Conservation (phyloP, 345 rosid genomes). For the Eucalyptus paniculata region DNA sequence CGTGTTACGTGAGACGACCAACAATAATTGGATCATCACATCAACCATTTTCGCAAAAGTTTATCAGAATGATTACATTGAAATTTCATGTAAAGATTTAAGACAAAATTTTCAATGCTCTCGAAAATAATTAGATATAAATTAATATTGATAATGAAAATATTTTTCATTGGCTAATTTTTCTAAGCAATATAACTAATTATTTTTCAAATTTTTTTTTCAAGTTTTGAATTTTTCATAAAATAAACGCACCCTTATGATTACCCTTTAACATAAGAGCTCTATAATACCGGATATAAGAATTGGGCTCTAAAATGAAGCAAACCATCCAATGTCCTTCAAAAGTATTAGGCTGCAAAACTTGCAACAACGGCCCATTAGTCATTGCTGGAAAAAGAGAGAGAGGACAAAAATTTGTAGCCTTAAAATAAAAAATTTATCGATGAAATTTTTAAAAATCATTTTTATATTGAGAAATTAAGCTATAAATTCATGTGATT, state of each 20-base stretch:
- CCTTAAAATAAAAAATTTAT: neutral
- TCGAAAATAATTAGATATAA: fast-evolving
- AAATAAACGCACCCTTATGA: too few relatives aligned
- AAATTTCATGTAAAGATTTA: neutral
- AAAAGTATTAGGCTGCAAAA: neutral
- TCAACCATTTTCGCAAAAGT: fast-evolving
- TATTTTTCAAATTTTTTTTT: too few relatives aligned
- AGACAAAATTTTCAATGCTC: neutral
- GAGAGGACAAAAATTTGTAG: neutral
- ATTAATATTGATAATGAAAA: too few relatives aligned
- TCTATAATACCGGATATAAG: neutral
- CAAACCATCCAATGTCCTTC: neutral
- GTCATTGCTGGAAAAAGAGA: neutral
- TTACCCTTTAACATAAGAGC: neutral
- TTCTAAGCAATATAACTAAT: too few relatives aligned
- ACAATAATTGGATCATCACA: neutral
- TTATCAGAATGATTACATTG: fast-evolving
- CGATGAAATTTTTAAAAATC: neutral
- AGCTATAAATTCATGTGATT: neutral
- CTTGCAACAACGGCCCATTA: neutral
- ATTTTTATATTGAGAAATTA: neutral
- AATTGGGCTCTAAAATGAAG: neutral
- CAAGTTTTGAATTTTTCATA: too few relatives aligned
- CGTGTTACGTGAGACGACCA: fast-evolving
- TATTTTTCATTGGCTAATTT: neutral